Evolutionary conservation across 2,329 filamentous ascomycete species (phyloP), one percentile per base, ranked within the genome.

Genomic region (Rhinocladiella similis): DNA sequence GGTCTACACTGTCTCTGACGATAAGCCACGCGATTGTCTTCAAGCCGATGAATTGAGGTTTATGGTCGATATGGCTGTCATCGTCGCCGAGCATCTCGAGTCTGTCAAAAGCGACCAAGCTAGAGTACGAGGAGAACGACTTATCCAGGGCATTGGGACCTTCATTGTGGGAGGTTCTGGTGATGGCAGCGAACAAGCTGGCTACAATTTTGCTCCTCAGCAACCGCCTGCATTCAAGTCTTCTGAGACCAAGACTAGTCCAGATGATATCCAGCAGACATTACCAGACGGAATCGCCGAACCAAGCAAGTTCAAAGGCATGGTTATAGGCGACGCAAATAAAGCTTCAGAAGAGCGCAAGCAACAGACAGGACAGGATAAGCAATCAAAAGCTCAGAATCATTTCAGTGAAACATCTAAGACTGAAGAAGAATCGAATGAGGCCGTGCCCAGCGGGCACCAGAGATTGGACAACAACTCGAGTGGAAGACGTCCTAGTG

Each of bases 31-130:
- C 41, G 64, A 79, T 41, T 80, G 78, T 0, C 65, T 88, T 16
- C 72, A 71, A 10, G 65, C 73, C 0, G 73, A 74, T 7, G 79
- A 84, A 48, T 59, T 80, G 1, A 73, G 76, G 19, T 85, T 83
- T 47, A 72, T 88, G 67, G 76, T 79, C 42, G 83, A 83, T 39
- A 75, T 87, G 69, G 74, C 79, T 0, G 72, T 72, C 16, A 80
- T 83, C 3, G 75, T 84, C 3, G 83, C 85, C 72, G 79, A 84
- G 36, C 84, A 87, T 55, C 68, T 89, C 7, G 83, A 85, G 69
- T 80, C 76, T 73, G 81, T 73, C 43, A 76, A 77, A 60, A 77
- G 74, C 59, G 78, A 72, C 51, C 80, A 75, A 53, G 82, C 79
- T 62, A 80, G 78, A 62, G 78, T 74, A 64, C 77, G 76, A 62